Evolutionary conservation across 2,329 filamentous ascomycete genomes (phyloP).

Genomic region (Aureobasidium melanogenum): DNA sequence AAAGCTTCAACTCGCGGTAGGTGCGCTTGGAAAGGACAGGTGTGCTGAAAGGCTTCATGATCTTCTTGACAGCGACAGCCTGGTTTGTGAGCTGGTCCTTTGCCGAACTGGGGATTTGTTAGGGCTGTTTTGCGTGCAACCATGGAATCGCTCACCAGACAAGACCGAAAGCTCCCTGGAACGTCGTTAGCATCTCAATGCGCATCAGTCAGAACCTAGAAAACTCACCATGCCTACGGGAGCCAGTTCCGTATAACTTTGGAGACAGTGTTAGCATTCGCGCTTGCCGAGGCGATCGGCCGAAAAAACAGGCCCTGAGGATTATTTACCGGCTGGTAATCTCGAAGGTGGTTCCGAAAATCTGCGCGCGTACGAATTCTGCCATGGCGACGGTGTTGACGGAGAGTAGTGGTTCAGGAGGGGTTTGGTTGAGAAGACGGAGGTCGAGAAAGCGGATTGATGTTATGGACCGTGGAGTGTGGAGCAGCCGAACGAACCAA

Average conservation of each 20-base stretch:
- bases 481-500: conserved; percentile 3
- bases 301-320: neutral
- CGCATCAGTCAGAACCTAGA: neutral
- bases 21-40: conserved; percentile 95
- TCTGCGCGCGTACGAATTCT: conserved; percentile 98
- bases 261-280: neutral
- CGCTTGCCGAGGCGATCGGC: neutral
- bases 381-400: conserved; percentile 59
- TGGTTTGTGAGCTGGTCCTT: conserved; percentile 96
- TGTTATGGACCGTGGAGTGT: neutral
- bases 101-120: conserved; percentile 59
- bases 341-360: conserved; percentile 99
- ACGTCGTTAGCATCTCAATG: neutral
- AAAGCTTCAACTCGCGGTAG: conserved; percentile 91
- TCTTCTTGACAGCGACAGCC: conserved; percentile 98
- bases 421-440: neutral
- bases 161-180: conserved; percentile 76
- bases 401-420: conserved; percentile 9
- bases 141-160: conserved; percentile 59
- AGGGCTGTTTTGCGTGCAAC: neutral
- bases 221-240: conserved; percentile 73
- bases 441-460: neutral
- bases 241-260: conserved; percentile 92
- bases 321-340: conserved; percentile 81
- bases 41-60: conserved; percentile 99